Evolutionary conservation across 805 yeast species (phyloP), one percentile per base, ranked within the genome.

Genomic region (Ogataea allantospora): DNA sequence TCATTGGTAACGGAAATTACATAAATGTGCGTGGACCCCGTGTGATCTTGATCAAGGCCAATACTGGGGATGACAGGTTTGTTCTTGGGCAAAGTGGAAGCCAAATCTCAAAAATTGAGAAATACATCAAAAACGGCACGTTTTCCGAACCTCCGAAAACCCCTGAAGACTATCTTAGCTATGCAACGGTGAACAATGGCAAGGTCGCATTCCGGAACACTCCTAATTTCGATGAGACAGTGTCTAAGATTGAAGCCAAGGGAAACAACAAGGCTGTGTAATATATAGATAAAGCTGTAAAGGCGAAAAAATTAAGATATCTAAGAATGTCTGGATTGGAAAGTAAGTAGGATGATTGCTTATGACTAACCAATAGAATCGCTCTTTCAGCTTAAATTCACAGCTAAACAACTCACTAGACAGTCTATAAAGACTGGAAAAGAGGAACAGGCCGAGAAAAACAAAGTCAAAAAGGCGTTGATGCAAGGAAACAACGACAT

Each of bases 341-440:
- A 12, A 30, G 34, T 35, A 30, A 29, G 42, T 38, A 14, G 11
- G 23, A 21, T 9, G 8, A 15, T 25, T 19, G n/a, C 5, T 20
- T 35, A 68, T 62, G 70, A 6, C 31, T 30, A 19, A 35, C 27
- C 4, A 21, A n/a, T 33, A 72, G 78, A 78, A 50, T 80, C 86
- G 11, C 65, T 80, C 29, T 80, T 80, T 50, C 83, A 80, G 51
- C 64, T 80, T 27, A 80, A 80, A 70, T 93, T 93, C 63, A 93
- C 99, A 3, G 91, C 98, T 2, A 93, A 93, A 62, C 95, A 86
- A 68, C 71, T 93, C 41, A 83, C 80, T 51, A 76, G 89, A 59
- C 99, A 93, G 63, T 91, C 98, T 2, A 74, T 80, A 20, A 84
- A 82, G 59, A 89, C 98, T 3, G 86, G 88, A 1, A 89, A 88